Percentiles rank a stretch among this genome's conserved stretches.
phyloP scores from a whole-genome alignment of 371 early-diverging fungal genomes.

The Syncephalastrum contaminatum region DNA sequence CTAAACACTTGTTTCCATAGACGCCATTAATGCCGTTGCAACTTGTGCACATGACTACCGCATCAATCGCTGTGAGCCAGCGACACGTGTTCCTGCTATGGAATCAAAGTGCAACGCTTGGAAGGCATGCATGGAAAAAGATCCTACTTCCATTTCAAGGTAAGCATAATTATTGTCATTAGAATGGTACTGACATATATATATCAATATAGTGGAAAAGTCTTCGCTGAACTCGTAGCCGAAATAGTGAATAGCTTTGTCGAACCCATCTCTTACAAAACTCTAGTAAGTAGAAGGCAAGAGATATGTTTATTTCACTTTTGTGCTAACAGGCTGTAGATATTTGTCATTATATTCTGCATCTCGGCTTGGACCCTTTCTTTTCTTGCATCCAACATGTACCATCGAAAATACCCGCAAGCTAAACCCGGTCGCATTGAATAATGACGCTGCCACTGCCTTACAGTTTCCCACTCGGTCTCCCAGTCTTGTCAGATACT shows the following conservation, averaged over 20 bases:
- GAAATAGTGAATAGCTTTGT: constrained; percentile 79
- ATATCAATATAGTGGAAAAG: constrained; percentile 43
- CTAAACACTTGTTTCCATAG: too few species aligned
- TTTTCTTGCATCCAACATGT: too few species aligned
- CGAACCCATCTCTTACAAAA: constrained; percentile 80
- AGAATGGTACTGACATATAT: neutral
- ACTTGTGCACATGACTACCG: constrained; percentile 68
- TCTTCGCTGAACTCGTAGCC: constrained; percentile 80
- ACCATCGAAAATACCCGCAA: too few species aligned
- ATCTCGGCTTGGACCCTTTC: too few species aligned
- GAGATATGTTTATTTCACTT: neutral
- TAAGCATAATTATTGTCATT: constrained; percentile 9
- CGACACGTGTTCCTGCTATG: constrained; percentile 76
- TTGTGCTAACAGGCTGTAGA: too few species aligned
- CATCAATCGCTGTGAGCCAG: constrained; percentile 74
- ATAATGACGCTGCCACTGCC: too few species aligned
- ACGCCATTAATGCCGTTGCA: constrained; percentile 8
- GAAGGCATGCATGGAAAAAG: constrained; percentile 79
- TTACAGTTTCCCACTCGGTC: too few species aligned
- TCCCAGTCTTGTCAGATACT: too few species aligned
- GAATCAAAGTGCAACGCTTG: constrained; percentile 72
- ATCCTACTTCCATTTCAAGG: constrained; percentile 68
- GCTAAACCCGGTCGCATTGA: too few species aligned
- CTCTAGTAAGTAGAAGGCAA: constrained; percentile 51
- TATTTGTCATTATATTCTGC: too few species aligned